Percentiles rank a stretch among this genome's conserved stretches.
These are phyloP conservation scores for Limnanthes douglasii DNA, from an alignment of 345 rosid genomes.

Conservation along the genomic window DNA sequence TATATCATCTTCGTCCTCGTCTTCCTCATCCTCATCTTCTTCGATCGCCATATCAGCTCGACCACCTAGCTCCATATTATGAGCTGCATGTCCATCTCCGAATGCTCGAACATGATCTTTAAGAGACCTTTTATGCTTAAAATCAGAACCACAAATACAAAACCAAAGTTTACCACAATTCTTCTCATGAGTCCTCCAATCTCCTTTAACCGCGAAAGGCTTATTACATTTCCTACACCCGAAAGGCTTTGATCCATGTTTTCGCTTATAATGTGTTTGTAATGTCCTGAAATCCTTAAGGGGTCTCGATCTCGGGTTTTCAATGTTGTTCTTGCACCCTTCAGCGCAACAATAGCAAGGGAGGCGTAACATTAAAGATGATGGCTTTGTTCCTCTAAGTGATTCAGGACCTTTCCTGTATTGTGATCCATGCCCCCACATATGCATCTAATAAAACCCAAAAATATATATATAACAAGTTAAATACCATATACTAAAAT, in stretches of 20 bases:
- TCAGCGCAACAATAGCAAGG: constrained; percentile 74
- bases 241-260: constrained; percentile 66
- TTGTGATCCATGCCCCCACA: constrained; percentile 97
- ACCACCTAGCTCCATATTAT: constrained; percentile 33
- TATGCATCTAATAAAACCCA: constrained; percentile 44
- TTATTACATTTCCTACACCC: constrained; percentile 79
- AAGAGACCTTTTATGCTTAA: constrained; percentile 93
- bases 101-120: constrained; percentile 94
- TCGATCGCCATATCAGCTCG: constrained; percentile 14
- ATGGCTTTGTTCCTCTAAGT: constrained; percentile 52
- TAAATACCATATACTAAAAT: no score
- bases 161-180: constrained; percentile 97
- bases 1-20: constrained; percentile 7
- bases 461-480: constrained; percentile 1
- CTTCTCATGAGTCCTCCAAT: constrained; percentile 98
- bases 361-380: constrained; percentile 56
- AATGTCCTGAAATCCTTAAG: constrained; percentile 87
- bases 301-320: constrained; percentile 69
- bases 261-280: constrained; percentile 82
- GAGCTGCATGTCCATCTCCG: constrained; percentile 86
- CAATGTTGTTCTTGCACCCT: constrained; percentile 83
- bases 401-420: constrained; percentile 80
- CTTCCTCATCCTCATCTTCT: constrained; percentile 6
- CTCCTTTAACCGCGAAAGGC: constrained; percentile 88
- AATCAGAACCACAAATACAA: constrained; percentile 94